phyloP scores from a whole-genome alignment of 202 grass and related monocot genomes.

The Musa balbisiana region DNA sequence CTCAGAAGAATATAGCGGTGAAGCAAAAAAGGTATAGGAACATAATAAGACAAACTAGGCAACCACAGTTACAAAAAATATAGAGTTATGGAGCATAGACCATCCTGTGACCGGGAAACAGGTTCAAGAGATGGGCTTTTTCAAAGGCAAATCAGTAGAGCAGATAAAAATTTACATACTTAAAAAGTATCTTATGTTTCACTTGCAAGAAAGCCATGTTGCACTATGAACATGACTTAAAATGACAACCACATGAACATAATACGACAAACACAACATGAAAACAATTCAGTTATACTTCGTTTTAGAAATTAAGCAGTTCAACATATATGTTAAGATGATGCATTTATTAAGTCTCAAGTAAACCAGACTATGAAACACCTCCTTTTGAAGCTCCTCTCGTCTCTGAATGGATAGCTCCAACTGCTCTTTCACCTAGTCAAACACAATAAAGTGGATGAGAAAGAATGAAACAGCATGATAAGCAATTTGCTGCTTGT shows the following conservation, averaged over 20 bases:
- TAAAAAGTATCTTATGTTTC: neutral
- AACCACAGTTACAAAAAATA: no score
- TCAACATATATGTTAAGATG: neutral
- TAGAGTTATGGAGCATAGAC: no score
- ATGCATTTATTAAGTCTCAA: neutral
- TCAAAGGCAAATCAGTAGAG: neutral
- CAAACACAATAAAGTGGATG: conserved; percentile 4
- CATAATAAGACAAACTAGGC: no score
- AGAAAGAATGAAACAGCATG: conserved; percentile 3
- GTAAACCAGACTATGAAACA: conserved; percentile 21
- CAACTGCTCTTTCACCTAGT: conserved; percentile 56
- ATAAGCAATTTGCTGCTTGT: neutral
- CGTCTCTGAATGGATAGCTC: conserved; percentile 46
- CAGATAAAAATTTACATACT: neutral
- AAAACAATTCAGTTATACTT: neutral
- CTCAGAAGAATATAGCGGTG: no score
- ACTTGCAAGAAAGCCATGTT: neutral
- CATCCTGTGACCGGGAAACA: no score
- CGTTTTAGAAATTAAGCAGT: neutral
- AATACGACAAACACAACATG: no score
- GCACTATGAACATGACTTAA: neutral
- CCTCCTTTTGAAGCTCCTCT: conserved; percentile 67
- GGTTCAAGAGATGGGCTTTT: neutral
- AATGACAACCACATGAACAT: neutral
- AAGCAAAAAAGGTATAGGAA: no score